phyloP scores from a whole-genome alignment of 306 rosid genomes.

The Echinosophora koreensis region DNA sequence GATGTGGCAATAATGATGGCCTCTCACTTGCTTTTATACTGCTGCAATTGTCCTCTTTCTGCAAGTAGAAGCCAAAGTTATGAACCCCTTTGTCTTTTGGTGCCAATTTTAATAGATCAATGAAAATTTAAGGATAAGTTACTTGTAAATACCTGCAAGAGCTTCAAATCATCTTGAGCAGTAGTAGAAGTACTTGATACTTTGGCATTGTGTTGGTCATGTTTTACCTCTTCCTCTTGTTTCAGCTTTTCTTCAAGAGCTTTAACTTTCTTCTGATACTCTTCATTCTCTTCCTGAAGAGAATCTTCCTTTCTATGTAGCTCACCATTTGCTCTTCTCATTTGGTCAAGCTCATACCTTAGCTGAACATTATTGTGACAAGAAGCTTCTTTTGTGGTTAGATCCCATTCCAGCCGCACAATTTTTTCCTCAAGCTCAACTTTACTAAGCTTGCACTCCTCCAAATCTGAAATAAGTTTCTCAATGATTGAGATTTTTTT shows the following conservation, averaged over 20 bases:
- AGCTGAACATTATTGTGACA: constrained; percentile 46
- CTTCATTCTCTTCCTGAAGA: constrained; percentile 57
- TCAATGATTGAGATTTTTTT: constrained; percentile 50
- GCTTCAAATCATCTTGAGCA: constrained; percentile 32
- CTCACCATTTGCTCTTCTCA: constrained; percentile 50
- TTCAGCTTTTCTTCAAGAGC: constrained; percentile 53
- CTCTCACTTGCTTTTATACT: constrained; percentile 5
- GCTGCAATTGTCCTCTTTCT: constrained; percentile 30
- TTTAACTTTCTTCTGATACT: constrained; percentile 46
- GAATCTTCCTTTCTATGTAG: constrained; percentile 40
- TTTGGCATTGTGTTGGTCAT: constrained; percentile 30
- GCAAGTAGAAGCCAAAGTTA: constrained; percentile 22
- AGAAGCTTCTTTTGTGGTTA: constrained; percentile 53
- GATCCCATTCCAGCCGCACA: constrained; percentile 52
- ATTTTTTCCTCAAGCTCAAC: constrained; percentile 57
- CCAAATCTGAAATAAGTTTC: constrained; percentile 51
- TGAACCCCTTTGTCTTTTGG: constrained; percentile 2
- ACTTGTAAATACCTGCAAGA: constrained; percentile 36
- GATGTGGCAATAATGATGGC: background rate
- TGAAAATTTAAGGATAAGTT: background rate
- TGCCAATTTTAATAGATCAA: background rate
- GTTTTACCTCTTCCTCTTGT: constrained; percentile 43
- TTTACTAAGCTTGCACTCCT: constrained; percentile 51
- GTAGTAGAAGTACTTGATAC: constrained; percentile 24
- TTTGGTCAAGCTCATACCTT: constrained; percentile 52